Conservation (phyloP, 148 eudicot genomes). For the Vaccinium corymbosum region DNA sequence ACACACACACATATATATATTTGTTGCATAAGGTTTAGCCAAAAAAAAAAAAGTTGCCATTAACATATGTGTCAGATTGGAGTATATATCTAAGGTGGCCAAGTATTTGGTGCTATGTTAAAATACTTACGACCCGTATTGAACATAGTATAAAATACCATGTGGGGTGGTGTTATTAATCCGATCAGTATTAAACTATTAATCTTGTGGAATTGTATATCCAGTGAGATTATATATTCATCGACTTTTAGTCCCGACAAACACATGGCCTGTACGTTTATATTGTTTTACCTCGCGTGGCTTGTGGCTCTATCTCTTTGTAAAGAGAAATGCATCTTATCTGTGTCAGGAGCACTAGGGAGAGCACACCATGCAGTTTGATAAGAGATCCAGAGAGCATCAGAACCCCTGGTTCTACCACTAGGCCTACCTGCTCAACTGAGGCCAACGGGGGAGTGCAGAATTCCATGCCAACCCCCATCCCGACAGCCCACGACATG, state of each 20-base stretch:
- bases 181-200: not conserved
- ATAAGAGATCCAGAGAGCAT: conserved; percentile 39
- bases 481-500: conserved; percentile 40
- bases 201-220: not conserved
- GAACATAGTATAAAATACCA: not conserved
- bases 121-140: not conserved
- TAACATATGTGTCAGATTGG: not conserved
- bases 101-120: not conserved
- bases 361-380: conserved; percentile 59
- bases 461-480: conserved; percentile 23
- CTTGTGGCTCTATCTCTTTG: not conserved
- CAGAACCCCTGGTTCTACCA: conserved; percentile 40
- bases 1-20: not conserved
- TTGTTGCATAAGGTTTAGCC: not conserved
- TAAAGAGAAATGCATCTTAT: not conserved
- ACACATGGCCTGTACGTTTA: not conserved
- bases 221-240: not conserved
- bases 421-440: conserved; percentile 25
- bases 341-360: conserved; percentile 48
- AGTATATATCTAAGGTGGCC: not conserved
- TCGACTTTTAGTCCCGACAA: not conserved
- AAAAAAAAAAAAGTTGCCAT: not conserved
- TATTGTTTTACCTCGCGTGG: not conserved
- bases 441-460: conserved; percentile 17
- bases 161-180: not conserved